Base-by-base conservation (phyloP, 1,139 yeast species). In the Magnusiomyces clavatus region DNA sequence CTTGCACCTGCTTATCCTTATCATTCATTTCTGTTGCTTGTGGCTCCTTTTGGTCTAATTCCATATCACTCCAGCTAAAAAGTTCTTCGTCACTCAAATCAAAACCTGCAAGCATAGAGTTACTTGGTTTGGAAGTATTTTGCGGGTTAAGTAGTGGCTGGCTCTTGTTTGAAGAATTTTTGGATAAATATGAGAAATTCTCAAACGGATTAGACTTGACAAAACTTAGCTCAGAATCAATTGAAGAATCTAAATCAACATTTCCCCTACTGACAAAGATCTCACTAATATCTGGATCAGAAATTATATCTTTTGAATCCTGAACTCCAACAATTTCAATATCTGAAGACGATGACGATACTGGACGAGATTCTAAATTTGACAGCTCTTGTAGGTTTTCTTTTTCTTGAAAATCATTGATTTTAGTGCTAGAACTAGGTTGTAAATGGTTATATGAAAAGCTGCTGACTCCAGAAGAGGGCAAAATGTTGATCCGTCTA, bases 271-370 rank as follows among this genome's bases (percentile, higher is more conserved):
- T 8, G 13, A 19, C 34, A 19, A 19, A 13, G 6, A 19, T 11
- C 6, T 41, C 29, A 31, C 16, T 17, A 6, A 17, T 41, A 13
- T 11, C 31, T 8, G 31, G 31, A 24, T 41, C 34, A 12, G 20
- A 31, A 37, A 13, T 17, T 17, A 14, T 41, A 5, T 6, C 10
- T 16, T 41, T 29, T 16, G 13, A 11, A 4, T 20, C 13, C 31
- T 17, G 13, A 19, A n/a, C 10, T 13, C 44, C 44, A 5, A 20
- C 19, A 17, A 24, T 37, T 13, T 45, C 48, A 20, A 35, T 17
- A 13, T 45, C 48, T 13, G 48, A 45, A 13, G 48, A 45, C 4
- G 37, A 36, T 8, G 44, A 41, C 11, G 44, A 41, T 12, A 20
- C 6, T 24, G 31, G 31, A 24, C 31, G 31, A 24, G 31, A 5